Evolutionary conservation across 192 early-diverging fungal genomes (phyloP), one percentile per base, ranked within the genome.

Genomic region (Backusella parvicylindrica): DNA sequence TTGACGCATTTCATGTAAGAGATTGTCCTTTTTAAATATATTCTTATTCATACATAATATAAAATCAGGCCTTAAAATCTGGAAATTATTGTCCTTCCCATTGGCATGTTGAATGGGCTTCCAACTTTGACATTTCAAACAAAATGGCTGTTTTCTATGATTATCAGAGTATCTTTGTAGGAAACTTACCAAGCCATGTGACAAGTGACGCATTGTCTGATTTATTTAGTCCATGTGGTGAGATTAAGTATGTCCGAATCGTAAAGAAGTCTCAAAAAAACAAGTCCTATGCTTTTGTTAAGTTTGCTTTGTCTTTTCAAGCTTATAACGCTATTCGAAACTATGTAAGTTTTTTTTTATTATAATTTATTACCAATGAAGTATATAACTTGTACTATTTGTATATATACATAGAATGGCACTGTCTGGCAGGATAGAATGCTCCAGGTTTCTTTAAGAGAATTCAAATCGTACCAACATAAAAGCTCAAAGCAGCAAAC

Each of bases 51-150:
- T 26, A 18, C 4, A 18, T 43, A 30, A 31, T 31, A 33, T 21
- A 50, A 38, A 32, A 28, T 11, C 18, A 28, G 40, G 50, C 30
- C 18, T 28, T 50, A 49, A n/a, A 6, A 26, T 32, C 13, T 18
- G 38, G 28, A 68, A 9, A 60, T 65, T 33, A 38, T 36, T 18
- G 40, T 30, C 8, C 72, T 7, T 7, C 71, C 18, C 56, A 64
- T 23, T 89, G 89, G 86, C 76, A 81, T 0, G 82, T 90, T 9
- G 91, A 94, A 80, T 94, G 92, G 92, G 88, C 82, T 43, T 78
- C 81, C 6, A 84, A 88, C 50, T 37, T 84, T 0, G 71, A 81
- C 9, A 63, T 26, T 8, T n/a, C 74, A 47, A 26, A 56, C 2
- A 8, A 33, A 8, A 28, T 26, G 0, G 26, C 32, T 3, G 6